Percentiles rank a stretch among this genome's conserved stretches.
These are phyloP conservation scores for Petrea volubilis DNA, from an alignment of 257 asterid genomes.

Conservation along the genomic window DNA sequence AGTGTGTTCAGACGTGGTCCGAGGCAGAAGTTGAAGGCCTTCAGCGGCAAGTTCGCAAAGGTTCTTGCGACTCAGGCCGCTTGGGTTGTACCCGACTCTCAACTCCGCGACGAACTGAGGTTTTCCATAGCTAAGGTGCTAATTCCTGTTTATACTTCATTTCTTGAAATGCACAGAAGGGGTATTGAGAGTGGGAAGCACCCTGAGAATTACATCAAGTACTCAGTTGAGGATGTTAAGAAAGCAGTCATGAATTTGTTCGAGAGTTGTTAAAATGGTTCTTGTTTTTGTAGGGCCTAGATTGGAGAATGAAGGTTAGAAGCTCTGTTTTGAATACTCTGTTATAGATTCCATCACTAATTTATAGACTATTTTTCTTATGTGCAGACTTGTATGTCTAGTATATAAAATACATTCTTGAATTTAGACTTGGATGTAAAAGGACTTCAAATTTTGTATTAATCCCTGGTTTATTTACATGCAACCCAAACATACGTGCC, in stretches of 20 bases:
- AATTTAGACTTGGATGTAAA: no score
- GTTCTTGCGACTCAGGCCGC: constrained; percentile 84
- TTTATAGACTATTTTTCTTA: no score
- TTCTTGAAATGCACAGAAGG: constrained; percentile 81
- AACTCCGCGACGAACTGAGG: constrained; percentile 87
- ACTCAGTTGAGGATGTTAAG: constrained; percentile 89
- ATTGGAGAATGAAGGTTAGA: constrained; percentile 47
- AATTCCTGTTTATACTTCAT: constrained; percentile 86
- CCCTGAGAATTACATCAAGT: constrained; percentile 90
- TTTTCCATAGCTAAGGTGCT: constrained; percentile 71
- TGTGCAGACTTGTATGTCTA: constrained; percentile 29
- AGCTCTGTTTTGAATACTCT: no score
- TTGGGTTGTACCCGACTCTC: constrained; percentile 79
- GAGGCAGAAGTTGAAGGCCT: constrained; percentile 81
- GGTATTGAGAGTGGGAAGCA: constrained; percentile 92
- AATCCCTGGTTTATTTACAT: no score
- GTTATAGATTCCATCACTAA: no score
- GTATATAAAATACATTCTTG: constrained; percentile 46
- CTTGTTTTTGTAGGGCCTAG: constrained; percentile 68
- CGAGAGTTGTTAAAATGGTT: constrained; percentile 67
- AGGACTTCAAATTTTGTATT: no score
- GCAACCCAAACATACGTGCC: no score
- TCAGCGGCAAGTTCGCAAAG: constrained; percentile 87
- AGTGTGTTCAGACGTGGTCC: constrained; percentile 82
- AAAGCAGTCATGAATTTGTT: constrained; percentile 79